A percentile compares a stretch with the other conserved stretches of the same genome.
These are phyloP conservation scores for Heterobasidion irregulare DNA, from an alignment of 1,284 basidiomycete genomes.

Conservation along the genomic window DNA sequence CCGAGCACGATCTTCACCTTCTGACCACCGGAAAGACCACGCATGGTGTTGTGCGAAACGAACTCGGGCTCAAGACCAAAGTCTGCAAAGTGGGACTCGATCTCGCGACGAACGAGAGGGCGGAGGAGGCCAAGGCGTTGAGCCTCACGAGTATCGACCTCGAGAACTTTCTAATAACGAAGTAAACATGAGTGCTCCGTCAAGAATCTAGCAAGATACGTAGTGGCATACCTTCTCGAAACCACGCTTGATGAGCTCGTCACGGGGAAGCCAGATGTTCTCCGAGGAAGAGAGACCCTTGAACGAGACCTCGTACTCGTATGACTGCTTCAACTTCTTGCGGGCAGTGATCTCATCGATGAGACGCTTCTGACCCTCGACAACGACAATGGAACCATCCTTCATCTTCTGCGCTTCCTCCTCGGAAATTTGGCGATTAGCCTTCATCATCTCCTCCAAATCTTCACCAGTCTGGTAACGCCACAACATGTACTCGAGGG, in stretches of 20 bases:
- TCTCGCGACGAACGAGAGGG: slow-evolving; percentile 94
- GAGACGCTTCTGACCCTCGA: slow-evolving; percentile 90
- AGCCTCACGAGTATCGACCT: slow-evolving; percentile 96
- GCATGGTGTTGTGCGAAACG: slow-evolving; percentile 94
- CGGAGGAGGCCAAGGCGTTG: slow-evolving; percentile 94
- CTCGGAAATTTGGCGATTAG: slow-evolving; percentile 78
- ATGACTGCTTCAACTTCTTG: slow-evolving; percentile 99
- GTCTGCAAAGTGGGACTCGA: slow-evolving; percentile 96
- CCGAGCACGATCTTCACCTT: slow-evolving; percentile 99
- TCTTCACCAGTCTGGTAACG: slow-evolving; percentile 99
- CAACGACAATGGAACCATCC: slow-evolving; percentile 79
- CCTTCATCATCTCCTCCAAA: slow-evolving; percentile 93
- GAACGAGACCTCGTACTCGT: slow-evolving; percentile 96
- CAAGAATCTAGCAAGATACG: slow-evolving; percentile 11
- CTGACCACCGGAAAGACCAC: slow-evolving; percentile 97
- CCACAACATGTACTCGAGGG: slow-evolving; percentile 98
- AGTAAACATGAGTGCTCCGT: slow-evolving; percentile 9
- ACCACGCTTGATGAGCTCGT: slow-evolving; percentile 94
- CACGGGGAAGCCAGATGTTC: slow-evolving; percentile 95
- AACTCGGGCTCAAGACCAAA: slow-evolving; percentile 96
- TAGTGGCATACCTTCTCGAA: slow-evolving; percentile 78
- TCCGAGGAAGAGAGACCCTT: slow-evolving; percentile 88
- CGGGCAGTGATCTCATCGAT: slow-evolving; percentile 89
- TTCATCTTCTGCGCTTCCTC: slow-evolving; percentile 96
- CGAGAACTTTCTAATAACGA: slow-evolving; percentile 69